These are phyloP conservation scores for Beauveria caledonica DNA, from an alignment of 2,329 filamentous ascomycete genomes.

Conservation along the genomic window DNA sequence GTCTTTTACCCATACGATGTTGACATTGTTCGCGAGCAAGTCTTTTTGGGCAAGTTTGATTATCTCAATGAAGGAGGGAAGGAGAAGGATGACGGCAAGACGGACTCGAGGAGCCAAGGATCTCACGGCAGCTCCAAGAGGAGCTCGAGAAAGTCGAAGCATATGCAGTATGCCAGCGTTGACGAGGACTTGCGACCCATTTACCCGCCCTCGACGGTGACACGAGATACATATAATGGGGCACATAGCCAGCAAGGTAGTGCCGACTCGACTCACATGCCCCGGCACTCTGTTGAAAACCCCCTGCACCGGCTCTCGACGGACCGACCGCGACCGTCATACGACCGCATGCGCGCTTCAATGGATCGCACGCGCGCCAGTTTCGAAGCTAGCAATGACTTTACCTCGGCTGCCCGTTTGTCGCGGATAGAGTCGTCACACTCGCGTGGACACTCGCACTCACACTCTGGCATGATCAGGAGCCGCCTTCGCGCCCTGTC, in stretches of 20 bases:
- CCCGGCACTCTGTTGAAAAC: conserved; percentile 52
- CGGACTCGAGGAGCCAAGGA: conserved; percentile 28
- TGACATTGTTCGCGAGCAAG: conserved; percentile 92
- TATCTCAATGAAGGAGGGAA: conserved; percentile 44
- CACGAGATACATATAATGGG: conserved; percentile 60
- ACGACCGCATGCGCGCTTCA: conserved; percentile 75
- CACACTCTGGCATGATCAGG: conserved; percentile 21
- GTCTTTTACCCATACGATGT: conserved; percentile 89
- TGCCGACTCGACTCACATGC: conserved; percentile 70
- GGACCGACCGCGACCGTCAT: conserved; percentile 71
- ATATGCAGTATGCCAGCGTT: conserved; percentile 52
- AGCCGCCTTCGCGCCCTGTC: conserved; percentile 34
- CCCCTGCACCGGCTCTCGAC: conserved; percentile 43
- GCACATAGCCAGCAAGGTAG: conserved; percentile 83
- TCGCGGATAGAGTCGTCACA: conserved; percentile 72
- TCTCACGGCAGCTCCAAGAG: conserved; percentile 48
- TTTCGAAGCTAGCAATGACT: conserved; percentile 83
- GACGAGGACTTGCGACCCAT: conserved; percentile 88
- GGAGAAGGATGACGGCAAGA: conserved; percentile 26
- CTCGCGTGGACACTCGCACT: conserved; percentile 26
- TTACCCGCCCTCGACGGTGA: conserved; percentile 84
- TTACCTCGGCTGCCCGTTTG: conserved; percentile 81
- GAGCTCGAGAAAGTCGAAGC: conserved; percentile 48
- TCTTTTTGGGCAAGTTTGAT: conserved; percentile 73
- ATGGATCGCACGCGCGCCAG: conserved; percentile 79